Percentiles rank a stretch among this genome's conserved stretches.
Conservation (phyloP, 129 eudicot genomes). For the Centrapalus pauciflorus region DNA sequence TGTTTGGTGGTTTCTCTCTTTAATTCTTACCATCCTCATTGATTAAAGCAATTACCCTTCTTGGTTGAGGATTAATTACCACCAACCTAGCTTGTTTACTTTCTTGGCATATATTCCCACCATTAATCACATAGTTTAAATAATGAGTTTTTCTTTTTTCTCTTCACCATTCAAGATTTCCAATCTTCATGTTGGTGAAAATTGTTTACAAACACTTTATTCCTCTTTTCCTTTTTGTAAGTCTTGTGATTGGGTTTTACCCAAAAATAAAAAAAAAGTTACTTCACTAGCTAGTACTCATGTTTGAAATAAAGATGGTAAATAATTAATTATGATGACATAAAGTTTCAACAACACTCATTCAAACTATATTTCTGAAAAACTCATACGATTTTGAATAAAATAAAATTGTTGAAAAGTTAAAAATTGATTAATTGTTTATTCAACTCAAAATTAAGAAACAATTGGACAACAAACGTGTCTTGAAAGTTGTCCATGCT, state of each 20-base stretch:
- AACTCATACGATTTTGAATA: too few species aligned
- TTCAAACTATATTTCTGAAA: neutral
- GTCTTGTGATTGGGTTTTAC: neutral
- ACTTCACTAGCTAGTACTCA: conserved; percentile 8
- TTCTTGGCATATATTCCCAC: conserved; percentile 30
- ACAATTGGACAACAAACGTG: neutral
- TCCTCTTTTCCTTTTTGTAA: neutral
- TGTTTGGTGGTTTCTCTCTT: conserved; percentile 40
- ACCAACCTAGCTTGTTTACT: conserved; percentile 31
- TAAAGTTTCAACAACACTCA: neutral
- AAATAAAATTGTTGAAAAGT: too few species aligned
- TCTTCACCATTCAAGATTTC: conserved; percentile 22
- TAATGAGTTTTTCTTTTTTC: conserved; percentile 18
- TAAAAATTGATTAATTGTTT: too few species aligned
- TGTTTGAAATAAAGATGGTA: neutral
- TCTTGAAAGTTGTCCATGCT: neutral
- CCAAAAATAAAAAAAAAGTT: neutral
- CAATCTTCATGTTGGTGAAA: conserved; percentile 20
- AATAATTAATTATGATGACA: too few species aligned
- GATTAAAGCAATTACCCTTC: conserved; percentile 25
- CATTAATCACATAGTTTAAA: conserved; percentile 24
- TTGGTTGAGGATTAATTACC: conserved; percentile 33
- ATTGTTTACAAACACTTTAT: conserved; percentile 15
- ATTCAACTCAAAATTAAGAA: neutral
- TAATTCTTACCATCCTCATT: conserved; percentile 34